Base-by-base conservation (phyloP, 176 grass and related monocot species). In the Neostapfia colusana region DNA sequence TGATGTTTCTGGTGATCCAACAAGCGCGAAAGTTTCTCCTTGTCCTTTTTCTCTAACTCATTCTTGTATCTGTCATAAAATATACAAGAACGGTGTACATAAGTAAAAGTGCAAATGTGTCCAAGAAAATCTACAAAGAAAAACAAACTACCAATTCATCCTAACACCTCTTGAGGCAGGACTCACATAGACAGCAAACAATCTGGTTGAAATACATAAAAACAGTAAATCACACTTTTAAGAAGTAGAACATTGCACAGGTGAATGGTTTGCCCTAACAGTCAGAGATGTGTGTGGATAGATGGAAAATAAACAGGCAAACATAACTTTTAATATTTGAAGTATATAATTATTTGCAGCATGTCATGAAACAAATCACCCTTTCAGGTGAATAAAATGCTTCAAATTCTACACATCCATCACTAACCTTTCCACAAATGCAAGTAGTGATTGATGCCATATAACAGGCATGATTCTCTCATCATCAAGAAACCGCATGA, bases 401-500 rank as follows among this genome's bases (percentile, higher is more conserved):
- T 25, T 72, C 8, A 20, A 54, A 67, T 42, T 26, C 28, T 69
- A 69, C 6, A 72, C 54, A 37, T 54, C 16, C 7, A 69, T 49
- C 36, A 85, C 76, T 80, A 62, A 95, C 95, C 89, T 95, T 92
- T 98, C 91, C 35, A 98, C 91, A 75, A 92, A 98, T 46, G 87
- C 85, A 41, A 98, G 95, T 67, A 98, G 80, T 41, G 95, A 94
- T 70, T 98, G 95, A 65, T 98, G 91, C 91, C 95, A 98, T 88
- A 98, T 94, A 55, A 94, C 95, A 74, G 89, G 95, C 95, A 98
- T 94, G 76, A 68, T 63, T 55, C 91, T 88, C 48, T 84, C 63
- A 24, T 98, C 89, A 34, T 85, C 85, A 39, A 88, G 82, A 85
- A 94, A 98, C 18, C 89, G 67, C 87, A 98, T 84, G 73, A 98